phyloP scores from a whole-genome alignment of 2,329 filamentous ascomycete genomes.

The Ophiostoma sp. region DNA sequence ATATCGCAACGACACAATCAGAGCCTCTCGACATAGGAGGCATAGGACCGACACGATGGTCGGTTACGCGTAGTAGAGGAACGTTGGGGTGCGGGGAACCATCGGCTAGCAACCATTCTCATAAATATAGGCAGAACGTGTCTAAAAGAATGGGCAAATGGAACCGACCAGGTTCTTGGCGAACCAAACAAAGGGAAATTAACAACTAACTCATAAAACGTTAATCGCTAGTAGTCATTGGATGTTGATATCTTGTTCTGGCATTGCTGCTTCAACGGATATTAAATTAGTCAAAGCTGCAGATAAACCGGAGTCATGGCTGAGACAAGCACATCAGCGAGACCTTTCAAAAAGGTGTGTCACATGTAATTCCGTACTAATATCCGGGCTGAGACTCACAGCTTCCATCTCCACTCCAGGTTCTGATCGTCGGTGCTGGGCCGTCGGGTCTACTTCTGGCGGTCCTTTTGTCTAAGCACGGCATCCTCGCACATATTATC shows the following conservation, averaged over 20 bases:
- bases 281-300: background rate
- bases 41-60: too few relatives aligned
- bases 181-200: constrained; percentile 1
- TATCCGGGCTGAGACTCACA: background rate
- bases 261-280: background rate
- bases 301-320: background rate
- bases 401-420: constrained; percentile 28
- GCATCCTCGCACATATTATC: constrained; percentile 49
- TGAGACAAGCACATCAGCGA: background rate
- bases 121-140: background rate
- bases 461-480: constrained; percentile 48
- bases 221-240: background rate
- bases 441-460: constrained; percentile 46
- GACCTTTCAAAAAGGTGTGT: constrained; percentile 7
- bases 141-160: background rate
- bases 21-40: too few relatives aligned
- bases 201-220: background rate
- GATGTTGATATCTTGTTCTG: too few relatives aligned
- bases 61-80: background rate
- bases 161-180: constrained; percentile 2
- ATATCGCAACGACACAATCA: too few relatives aligned
- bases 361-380: background rate
- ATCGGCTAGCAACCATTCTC: background rate
- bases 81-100: background rate
- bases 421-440: constrained; percentile 46